Base-by-base conservation (phyloP, 2,329 filamentous ascomycete genomes). In the Shiraia sp. region DNA sequence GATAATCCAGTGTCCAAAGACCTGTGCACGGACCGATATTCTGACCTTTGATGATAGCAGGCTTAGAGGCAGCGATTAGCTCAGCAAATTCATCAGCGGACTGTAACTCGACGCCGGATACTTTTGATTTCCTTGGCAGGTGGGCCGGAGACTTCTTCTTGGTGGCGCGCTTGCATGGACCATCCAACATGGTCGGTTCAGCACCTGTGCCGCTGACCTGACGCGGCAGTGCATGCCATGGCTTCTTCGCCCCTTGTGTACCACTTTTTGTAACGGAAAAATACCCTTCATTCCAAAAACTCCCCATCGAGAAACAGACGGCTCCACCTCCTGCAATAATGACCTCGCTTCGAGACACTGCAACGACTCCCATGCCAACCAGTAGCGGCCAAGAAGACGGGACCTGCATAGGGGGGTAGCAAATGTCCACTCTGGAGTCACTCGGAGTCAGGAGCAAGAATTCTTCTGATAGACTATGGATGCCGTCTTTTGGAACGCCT, bases 281-380 rank as follows among this genome's bases (percentile, higher is more conserved):
- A 24, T 47, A 51, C 10, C 56, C 55, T 38, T 59, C 38, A 34
- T 90, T 91, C 88, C 88, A 95, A 59, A 82, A 90, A 6, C 87
- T 88, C 1, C 90, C 90, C 78, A 95, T 95, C 0, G 88, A 90
- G 72, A 95, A 95, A 65, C 90, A 95, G 0, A 90, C 88, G 12
- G 87, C 89, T 26, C 90, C 91, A 12, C 91, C 91, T 1, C 90
- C 90, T 33, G 87, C 68, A 6, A 95, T 71, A 8, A 88, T 58
- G 3, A 90, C 57, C 13, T 78, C 69, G 22, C 75, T 70, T 29
- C 72, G 57, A 19, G 71, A 70, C 1, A 78, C 69, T 19, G 72
- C 61, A 10, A 79, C 68, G 6, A 79, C 73, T 4, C 83, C 83
- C 40, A 83, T 79, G 2, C 91, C 90, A 36, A 90, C 75, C 35